These are phyloP conservation scores for Eutrema salsugineum DNA, from an alignment of 441 rosid species.

Conservation along the genomic window DNA sequence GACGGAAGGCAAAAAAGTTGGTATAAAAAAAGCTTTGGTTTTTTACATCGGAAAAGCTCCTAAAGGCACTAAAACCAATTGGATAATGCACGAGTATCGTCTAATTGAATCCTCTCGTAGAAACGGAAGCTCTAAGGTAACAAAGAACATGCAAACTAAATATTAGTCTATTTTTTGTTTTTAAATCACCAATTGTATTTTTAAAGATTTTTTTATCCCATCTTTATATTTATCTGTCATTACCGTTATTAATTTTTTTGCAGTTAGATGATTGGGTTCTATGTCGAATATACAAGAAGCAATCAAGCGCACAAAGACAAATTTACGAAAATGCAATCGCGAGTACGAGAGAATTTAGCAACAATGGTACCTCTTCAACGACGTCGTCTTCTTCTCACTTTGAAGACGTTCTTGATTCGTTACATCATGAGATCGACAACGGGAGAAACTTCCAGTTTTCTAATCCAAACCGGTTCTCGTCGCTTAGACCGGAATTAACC, in stretches of 20 bases:
- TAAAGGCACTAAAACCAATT: constrained; percentile 82
- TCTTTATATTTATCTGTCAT: too few relatives aligned
- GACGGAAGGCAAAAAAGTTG: constrained; percentile 70
- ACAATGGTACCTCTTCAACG: constrained; percentile 42
- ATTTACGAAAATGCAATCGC: constrained; percentile 10
- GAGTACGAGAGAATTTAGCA: constrained; percentile 55
- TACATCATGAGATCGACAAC: constrained; percentile 22
- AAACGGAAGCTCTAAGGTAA: constrained; percentile 55
- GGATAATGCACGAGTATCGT: constrained; percentile 61
- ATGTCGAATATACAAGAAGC: constrained; percentile 53
- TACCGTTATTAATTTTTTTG: neutral
- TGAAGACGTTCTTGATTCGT: constrained; percentile 69
- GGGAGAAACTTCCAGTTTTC: neutral
- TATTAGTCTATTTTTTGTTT: too few relatives aligned
- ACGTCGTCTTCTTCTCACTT: constrained; percentile 57
- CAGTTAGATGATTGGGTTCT: constrained; percentile 49
- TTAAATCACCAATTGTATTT: neutral
- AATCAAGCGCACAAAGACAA: constrained; percentile 57
- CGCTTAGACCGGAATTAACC: constrained; percentile 41
- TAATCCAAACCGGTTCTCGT: constrained; percentile 39
- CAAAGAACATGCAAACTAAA: neutral
- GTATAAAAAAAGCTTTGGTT: constrained; percentile 91
- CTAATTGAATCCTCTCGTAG: constrained; percentile 46
- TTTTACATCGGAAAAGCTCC: constrained; percentile 93
- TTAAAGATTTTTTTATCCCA: neutral